Percentiles rank a stretch among this genome's conserved stretches.
Evolutionary conservation across 2,329 filamentous ascomycete genomes (phyloP).

Genomic region (Hymenoscyphus occultus): DNA sequence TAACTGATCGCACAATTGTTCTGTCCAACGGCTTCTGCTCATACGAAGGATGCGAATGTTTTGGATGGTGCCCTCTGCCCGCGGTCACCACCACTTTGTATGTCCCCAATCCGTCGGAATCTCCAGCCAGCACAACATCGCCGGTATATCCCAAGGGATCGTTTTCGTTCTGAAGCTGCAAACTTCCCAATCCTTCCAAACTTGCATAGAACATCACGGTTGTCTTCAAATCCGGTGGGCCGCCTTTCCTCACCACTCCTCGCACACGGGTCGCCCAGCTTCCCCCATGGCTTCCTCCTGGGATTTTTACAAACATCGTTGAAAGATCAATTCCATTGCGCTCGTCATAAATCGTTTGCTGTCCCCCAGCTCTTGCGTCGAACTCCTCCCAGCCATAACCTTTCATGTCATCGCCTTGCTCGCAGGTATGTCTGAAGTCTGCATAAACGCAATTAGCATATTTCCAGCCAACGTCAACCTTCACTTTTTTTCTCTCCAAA

Average conservation of each 20-base stretch:
- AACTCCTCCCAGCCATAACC: conserved; percentile 99
- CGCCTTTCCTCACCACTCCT: conserved; percentile 71
- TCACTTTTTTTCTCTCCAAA: background rate
- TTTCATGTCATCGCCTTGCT: conserved; percentile 89
- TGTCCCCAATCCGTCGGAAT: conserved; percentile 68
- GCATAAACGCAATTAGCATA: conserved; percentile 21
- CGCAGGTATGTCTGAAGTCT: conserved; percentile 92
- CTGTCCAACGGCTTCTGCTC: conserved; percentile 69
- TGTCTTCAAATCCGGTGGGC: conserved; percentile 64
- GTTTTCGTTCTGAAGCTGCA: conserved; percentile 56
- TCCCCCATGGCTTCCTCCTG: conserved; percentile 79
- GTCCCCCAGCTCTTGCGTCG: conserved; percentile 81
- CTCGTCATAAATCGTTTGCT: conserved; percentile 87
- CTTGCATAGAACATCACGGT: conserved; percentile 79
- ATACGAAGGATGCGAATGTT: conserved; percentile 64
- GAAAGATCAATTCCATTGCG: conserved; percentile 87
- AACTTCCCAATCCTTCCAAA: conserved; percentile 70
- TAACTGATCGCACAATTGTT: conserved; percentile 72
- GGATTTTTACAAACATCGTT: conserved; percentile 90
- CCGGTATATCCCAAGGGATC: conserved; percentile 55
- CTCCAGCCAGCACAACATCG: conserved; percentile 67
- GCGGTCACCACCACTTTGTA: conserved; percentile 77
- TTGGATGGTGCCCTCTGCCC: conserved; percentile 60
- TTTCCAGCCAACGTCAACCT: background rate
- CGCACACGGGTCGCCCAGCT: conserved; percentile 90